Evolutionary conservation across 305 asterid genomes (phyloP), one percentile per base, ranked within the genome.

Genomic region (Ruellia speciosa): DNA sequence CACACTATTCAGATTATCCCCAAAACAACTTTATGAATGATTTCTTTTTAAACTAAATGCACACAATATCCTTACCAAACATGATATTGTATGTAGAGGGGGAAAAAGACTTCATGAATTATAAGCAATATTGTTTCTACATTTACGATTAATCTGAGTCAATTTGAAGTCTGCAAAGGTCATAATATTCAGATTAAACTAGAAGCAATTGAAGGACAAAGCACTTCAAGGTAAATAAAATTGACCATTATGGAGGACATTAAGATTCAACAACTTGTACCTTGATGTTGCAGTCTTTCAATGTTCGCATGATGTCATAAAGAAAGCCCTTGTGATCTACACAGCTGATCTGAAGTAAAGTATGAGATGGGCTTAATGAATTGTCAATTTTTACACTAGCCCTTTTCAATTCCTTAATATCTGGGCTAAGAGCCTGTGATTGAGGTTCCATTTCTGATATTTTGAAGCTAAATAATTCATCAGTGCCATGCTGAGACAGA

Each of bases 281-380:
- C 90, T 83, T 87, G 61, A 90, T 69, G 65, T 69, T 72, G 73
- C 75, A 75, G 70, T 87, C 97, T 72, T 90, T 87, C 75, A 87
- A 65, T 33, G 92, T 81, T 50, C 89, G 63, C 76, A 83, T 69
- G 63, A 83, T 80, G 75, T 87, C 97, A 71, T 90, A 87, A 28
- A 87, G 84, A 59, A 85, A 76, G 58, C 96, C 96, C 74, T 84
- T 87, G 78, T 87, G 84, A 81, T 90, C 90, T 57, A 85, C 70
- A 49, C 87, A 85, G 62, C 40, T 73, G 58, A 90, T 87, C 84
- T 87, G 97, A 68, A 87, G 86, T 68, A 90, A 74, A 19, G 96
- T 87, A 76, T 90, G 94, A 52, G 78, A 83, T 16, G 94, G 90
- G 65, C 94, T 85, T 79, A 83, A 67, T 54, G 86, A 76, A 74